phyloP scores from a whole-genome alignment of 768 basidiomycete genomes.

The Obba rivulosa region DNA sequence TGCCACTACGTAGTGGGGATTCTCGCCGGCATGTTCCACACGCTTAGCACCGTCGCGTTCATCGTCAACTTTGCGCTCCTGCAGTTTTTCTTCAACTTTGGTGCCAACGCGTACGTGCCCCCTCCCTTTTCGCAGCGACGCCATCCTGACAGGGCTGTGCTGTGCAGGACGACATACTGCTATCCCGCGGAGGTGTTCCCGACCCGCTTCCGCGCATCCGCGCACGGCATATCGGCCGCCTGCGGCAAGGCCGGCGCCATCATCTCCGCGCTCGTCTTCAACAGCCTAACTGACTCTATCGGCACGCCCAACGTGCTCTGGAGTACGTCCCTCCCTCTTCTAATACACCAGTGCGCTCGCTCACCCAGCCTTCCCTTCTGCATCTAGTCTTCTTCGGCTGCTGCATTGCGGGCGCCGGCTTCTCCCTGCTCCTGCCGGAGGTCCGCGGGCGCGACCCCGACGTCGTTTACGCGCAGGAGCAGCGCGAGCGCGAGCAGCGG shows the following conservation, averaged over 20 bases:
- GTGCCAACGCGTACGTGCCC: constrained; percentile 55
- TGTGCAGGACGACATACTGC: constrained; percentile 27
- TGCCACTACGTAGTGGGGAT: constrained; percentile 70
- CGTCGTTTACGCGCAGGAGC: constrained; percentile 36
- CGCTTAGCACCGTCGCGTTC: constrained; percentile 52
- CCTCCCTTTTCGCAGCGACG: not conserved
- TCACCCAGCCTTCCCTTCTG: not conserved
- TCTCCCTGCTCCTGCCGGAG: constrained; percentile 47
- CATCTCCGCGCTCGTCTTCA: constrained; percentile 70
- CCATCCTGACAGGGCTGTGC: not conserved
- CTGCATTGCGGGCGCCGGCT: constrained; percentile 50
- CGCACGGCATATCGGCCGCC: constrained; percentile 73
- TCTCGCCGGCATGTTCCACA: constrained; percentile 59
- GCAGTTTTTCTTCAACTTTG: constrained; percentile 84
- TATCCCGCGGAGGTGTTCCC: constrained; percentile 81
- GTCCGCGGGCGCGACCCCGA: constrained; percentile 48
- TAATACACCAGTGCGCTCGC: constrained; percentile 1
- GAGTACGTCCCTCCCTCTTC: constrained; percentile 43
- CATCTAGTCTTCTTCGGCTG: constrained; percentile 60
- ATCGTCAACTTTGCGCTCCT: constrained; percentile 69
- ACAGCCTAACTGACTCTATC: constrained; percentile 50
- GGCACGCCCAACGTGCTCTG: constrained; percentile 65
- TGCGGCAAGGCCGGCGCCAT: constrained; percentile 74
- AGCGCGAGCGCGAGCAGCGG: constrained; percentile 5
- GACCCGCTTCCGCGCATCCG: constrained; percentile 65